Evolutionary conservation across 2,329 filamentous ascomycete species (phyloP).

Genomic region (Alternaria tenuissima): DNA sequence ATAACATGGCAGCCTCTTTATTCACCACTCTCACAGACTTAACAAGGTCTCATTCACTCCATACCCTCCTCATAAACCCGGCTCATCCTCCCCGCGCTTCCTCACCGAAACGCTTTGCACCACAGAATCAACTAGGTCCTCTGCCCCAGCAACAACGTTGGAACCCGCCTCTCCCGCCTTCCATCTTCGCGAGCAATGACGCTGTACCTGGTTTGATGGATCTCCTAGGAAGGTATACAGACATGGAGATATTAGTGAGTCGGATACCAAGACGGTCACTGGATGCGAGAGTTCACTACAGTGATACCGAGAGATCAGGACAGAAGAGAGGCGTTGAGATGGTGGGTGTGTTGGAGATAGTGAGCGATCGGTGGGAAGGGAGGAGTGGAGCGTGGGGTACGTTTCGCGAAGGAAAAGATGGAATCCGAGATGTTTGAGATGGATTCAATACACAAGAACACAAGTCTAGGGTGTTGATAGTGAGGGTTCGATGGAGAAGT

Average conservation of each 20-base stretch:
- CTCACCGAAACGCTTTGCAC: constrained; percentile 6
- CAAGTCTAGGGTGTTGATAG: not conserved
- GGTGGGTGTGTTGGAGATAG: constrained; percentile 55
- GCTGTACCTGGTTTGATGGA: constrained; percentile 51
- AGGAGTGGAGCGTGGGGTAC: constrained; percentile 52
- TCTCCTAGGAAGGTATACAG: constrained; percentile 47
- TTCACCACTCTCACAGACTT: constrained; percentile 53
- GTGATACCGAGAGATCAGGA: constrained; percentile 15
- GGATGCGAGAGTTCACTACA: constrained; percentile 48
- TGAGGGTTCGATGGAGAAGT: constrained; percentile 24
- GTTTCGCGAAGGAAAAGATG: constrained; percentile 20
- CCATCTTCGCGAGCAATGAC: constrained; percentile 52
- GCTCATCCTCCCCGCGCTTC: constrained; percentile 23
- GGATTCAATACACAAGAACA: not conserved
- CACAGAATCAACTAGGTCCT: not conserved
- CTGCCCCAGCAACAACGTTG: constrained; percentile 13
- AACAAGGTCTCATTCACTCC: constrained; percentile 47
- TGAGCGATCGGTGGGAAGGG: constrained; percentile 51
- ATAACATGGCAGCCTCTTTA: constrained; percentile 53
- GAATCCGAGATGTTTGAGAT: constrained; percentile 12
- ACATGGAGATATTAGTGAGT: constrained; percentile 54
- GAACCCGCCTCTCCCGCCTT: constrained; percentile 38
- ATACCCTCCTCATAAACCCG: constrained; percentile 53
- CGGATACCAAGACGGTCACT: constrained; percentile 43
- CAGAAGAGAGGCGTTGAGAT: constrained; percentile 31